These are phyloP conservation scores for Dictyostelium capitatum DNA, from an alignment of 78 protist genomes.

Conservation along the genomic window DNA sequence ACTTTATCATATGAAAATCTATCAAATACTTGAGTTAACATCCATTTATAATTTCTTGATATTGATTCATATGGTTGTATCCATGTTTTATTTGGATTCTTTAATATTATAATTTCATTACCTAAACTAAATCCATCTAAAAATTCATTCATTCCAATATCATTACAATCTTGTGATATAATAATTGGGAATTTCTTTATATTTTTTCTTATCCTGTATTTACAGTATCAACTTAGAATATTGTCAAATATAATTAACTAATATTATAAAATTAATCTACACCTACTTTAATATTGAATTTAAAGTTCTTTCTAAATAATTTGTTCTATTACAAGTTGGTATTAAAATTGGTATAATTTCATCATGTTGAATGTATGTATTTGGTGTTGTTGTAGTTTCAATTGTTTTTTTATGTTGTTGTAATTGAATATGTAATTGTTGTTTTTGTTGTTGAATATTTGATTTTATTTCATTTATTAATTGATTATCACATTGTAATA, in stretches of 20 bases:
- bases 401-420: not conserved
- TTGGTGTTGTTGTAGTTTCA: not conserved
- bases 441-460: not conserved
- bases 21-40: constrained; percentile 34
- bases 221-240: not conserved
- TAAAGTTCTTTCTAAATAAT: constrained; percentile 23
- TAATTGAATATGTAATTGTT: not conserved
- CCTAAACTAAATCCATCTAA: not conserved
- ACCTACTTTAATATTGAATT: not conserved
- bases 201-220: not conserved
- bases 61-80: constrained; percentile 22
- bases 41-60: constrained; percentile 66
- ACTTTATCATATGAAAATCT: not conserved
- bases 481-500: not conserved
- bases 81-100: not conserved
- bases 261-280: no score
- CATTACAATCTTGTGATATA: constrained; percentile 73
- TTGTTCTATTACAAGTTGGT: constrained; percentile 52
- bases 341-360: constrained; percentile 38
- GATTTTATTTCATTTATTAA: not conserved
- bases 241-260: no score
- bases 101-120: constrained; percentile 3
- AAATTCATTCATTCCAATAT: constrained; percentile 1
- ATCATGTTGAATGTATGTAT: no score
- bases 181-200: constrained; percentile 33